Conservation (phyloP, 352 stramenopile genomes). For the Pythium aquatile region DNA sequence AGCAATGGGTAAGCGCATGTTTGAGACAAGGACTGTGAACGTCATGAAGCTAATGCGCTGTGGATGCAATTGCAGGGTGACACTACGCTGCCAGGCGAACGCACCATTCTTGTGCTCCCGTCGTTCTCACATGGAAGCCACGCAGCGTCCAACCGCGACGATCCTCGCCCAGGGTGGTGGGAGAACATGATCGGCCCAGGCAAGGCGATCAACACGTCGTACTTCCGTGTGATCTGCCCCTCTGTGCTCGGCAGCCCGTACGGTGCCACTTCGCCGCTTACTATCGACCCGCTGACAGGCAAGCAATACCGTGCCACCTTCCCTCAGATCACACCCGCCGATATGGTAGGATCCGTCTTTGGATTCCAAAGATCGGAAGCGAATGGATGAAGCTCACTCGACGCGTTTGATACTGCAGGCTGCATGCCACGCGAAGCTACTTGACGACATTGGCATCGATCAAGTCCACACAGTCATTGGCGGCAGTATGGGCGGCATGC, state of each 20-base stretch:
- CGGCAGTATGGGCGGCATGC: constrained; percentile 86
- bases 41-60: neutral
- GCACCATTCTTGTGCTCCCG: constrained; percentile 80
- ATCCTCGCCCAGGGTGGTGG: constrained; percentile 84
- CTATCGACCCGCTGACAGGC: constrained; percentile 54
- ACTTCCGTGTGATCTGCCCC: constrained; percentile 85
- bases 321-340: constrained; percentile 78
- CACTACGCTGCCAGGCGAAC: constrained; percentile 55
- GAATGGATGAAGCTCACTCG: neutral
- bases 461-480: constrained; percentile 82
- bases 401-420: constrained; percentile 31
- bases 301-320: constrained; percentile 71
- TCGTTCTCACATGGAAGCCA: constrained; percentile 89
- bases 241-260: constrained; percentile 85
- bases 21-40: neutral
- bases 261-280: constrained; percentile 74
- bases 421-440: constrained; percentile 65
- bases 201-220: constrained; percentile 87
- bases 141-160: constrained; percentile 76
- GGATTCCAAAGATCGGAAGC: neutral
- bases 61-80: constrained; percentile 40
- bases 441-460: constrained; percentile 76
- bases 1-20: constrained; percentile 56
- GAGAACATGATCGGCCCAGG: constrained; percentile 86
- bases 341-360: constrained; percentile 48